Base-by-base conservation (phyloP, 495 filamentous ascomycete species). In the Penicillium desertorum region DNA sequence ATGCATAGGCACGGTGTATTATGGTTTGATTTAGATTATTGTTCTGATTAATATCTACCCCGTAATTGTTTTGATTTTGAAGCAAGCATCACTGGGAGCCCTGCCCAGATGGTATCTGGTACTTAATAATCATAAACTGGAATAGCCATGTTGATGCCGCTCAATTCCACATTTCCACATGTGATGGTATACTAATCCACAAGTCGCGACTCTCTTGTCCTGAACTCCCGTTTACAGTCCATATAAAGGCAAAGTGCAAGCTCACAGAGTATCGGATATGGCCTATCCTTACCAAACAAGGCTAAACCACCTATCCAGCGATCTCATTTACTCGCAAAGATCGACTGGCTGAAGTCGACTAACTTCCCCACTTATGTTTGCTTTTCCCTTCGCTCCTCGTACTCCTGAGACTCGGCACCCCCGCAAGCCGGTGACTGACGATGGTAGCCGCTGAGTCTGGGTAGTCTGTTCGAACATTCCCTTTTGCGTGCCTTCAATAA, bases 381-480 rank as follows among this genome's bases (percentile, higher is more conserved):
- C 47, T 50, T 50, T 36, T 25, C 22, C 32, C 32, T 36, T 48
- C n/a, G 45, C 45, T 17, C 27, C 20, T 37, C 32, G 47, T 50
- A 49, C 29, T n/a, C 47, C n/a, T 32, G 6, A 42, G 16, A n/a
- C 23, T 41, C 29, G 5, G 17, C 44, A 34, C 10, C 16, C 34
- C 39, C 25, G n/a, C 20, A 53, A 43, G 51, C 51, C 51, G 51
- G 16, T 16, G 20, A 34, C 39, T 44, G 37, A 53, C 51, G 51
- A 53, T 30, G 22, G 10, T 53, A 53, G 17, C 51, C 51, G 39
- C 14, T 20, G 49, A 10, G 3, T 1, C 17, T 10, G 29, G 29
- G 29, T 29, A 29, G 27, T 11, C 29, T 11, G 30, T 14, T 5
- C 10, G 30, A 34, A 11, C 11, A 34, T 34, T 14, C 30, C 23